A percentile compares a stretch with the other conserved stretches of the same genome.
Evolutionary conservation across 176 grass and related monocot species (phyloP).

Genomic region (Musa beccarii): DNA sequence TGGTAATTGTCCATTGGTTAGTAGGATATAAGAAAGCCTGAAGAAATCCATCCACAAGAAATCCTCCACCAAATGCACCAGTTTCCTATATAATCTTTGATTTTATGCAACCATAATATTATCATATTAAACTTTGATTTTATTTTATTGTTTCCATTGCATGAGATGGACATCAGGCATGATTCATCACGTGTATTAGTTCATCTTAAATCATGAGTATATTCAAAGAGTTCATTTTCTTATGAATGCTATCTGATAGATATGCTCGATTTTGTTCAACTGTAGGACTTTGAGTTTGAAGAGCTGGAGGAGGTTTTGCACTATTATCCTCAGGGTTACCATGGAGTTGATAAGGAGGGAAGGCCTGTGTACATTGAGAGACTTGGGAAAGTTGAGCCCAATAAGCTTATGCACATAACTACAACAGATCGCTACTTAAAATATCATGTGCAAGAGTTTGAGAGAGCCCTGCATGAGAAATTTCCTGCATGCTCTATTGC

Average conservation of each 20-base stretch:
- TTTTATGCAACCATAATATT: no score
- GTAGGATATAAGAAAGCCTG: no score
- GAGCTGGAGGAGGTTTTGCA: conserved; percentile 61
- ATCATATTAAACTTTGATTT: no score
- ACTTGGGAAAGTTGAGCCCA: conserved; percentile 84
- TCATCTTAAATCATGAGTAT: no score
- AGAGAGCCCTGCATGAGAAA: conserved; percentile 82
- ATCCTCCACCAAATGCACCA: no score
- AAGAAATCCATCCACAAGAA: no score
- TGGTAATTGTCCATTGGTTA: no score
- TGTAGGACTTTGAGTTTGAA: conserved; percentile 91
- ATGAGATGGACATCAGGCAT: no score
- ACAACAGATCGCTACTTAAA: conserved; percentile 88
- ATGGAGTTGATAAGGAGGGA: conserved; percentile 73
- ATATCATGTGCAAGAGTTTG: conserved; percentile 98
- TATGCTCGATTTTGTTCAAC: neutral
- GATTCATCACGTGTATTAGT: no score
- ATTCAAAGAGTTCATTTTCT: neutral
- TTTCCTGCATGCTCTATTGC: conserved; percentile 95
- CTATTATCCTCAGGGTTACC: conserved; percentile 94
- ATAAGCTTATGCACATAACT: conserved; percentile 79
- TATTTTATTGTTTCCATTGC: no score
- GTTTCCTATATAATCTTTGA: no score
- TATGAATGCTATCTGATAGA: neutral
- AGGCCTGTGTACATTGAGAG: conserved; percentile 88